Evolutionary conservation across 331 rosid species (phyloP).

Genomic region (Phaseolus coccineus): DNA sequence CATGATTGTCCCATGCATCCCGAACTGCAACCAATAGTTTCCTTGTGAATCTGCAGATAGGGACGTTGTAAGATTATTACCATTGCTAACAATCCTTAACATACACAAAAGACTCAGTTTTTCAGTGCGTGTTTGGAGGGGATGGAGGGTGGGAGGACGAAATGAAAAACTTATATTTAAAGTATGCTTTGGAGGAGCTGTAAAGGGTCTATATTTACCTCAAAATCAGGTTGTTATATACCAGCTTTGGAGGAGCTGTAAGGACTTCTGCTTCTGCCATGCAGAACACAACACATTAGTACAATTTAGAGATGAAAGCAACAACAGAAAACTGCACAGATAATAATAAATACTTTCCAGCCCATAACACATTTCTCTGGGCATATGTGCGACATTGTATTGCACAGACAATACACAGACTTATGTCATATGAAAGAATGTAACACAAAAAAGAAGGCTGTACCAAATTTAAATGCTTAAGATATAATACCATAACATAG

Average conservation of each 20-base stretch:
- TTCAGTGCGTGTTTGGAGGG: not conserved
- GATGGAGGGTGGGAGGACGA: not conserved
- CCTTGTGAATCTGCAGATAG: constrained; percentile 72
- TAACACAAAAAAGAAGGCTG: constrained; percentile 22
- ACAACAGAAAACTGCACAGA: constrained; percentile 32
- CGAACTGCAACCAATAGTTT: constrained; percentile 83
- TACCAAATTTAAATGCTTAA: constrained; percentile 21
- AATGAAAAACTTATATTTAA: constrained; percentile 39
- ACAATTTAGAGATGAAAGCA: constrained; percentile 25
- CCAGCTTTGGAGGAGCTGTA: constrained; percentile 93
- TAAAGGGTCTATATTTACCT: constrained; percentile 55
- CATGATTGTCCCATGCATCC: constrained; percentile 85
- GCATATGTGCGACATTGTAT: constrained; percentile 2
- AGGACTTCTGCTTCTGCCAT: constrained; percentile 87
- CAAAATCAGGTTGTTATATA: constrained; percentile 85
- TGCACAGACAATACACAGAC: constrained; percentile 18
- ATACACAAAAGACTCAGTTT: not conserved
- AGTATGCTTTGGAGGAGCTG: not conserved
- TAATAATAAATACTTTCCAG: constrained; percentile 4
- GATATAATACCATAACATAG: not conserved
- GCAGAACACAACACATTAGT: constrained; percentile 42
- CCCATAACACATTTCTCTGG: constrained; percentile 15
- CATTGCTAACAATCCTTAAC: constrained; percentile 13
- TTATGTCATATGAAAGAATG: not conserved
- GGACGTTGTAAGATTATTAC: constrained; percentile 32